Conservation (phyloP, 306 rosid genomes). For the Dryas alaskensis region DNA sequence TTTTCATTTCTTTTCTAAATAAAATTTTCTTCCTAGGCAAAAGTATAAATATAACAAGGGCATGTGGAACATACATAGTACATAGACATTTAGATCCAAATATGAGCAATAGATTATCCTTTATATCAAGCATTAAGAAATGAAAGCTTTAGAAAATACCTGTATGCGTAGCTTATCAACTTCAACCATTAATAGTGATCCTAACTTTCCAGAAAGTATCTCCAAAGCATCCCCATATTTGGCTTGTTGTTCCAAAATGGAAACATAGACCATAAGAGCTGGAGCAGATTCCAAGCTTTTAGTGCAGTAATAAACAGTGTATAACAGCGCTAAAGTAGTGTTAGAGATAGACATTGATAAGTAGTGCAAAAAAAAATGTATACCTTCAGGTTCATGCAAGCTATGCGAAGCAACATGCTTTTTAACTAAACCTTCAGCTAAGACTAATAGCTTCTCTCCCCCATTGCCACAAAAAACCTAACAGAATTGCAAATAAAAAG, state of each 20-base stretch:
- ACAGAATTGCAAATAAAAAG: not conserved
- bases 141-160: constrained; percentile 54
- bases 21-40: not conserved
- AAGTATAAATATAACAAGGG: not conserved
- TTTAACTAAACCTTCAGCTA: constrained; percentile 96
- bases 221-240: constrained; percentile 94
- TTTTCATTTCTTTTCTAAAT: not conserved
- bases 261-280: constrained; percentile 86
- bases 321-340: constrained; percentile 8
- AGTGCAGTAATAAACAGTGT: constrained; percentile 17
- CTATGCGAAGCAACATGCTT: constrained; percentile 91
- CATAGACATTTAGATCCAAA: not conserved
- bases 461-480: constrained; percentile 83
- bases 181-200: constrained; percentile 74
- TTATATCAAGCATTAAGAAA: not conserved
- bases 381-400: constrained; percentile 96
- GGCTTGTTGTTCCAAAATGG: constrained; percentile 90
- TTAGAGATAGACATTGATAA: not conserved
- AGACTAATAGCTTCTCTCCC: constrained; percentile 73
- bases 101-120: not conserved
- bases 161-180: constrained; percentile 90
- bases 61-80: not conserved
- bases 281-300: constrained; percentile 36
- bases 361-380: constrained; percentile 14
- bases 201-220: constrained; percentile 84